Conservation (phyloP, 176 grass and related monocot species). For the Carex pumila region DNA sequence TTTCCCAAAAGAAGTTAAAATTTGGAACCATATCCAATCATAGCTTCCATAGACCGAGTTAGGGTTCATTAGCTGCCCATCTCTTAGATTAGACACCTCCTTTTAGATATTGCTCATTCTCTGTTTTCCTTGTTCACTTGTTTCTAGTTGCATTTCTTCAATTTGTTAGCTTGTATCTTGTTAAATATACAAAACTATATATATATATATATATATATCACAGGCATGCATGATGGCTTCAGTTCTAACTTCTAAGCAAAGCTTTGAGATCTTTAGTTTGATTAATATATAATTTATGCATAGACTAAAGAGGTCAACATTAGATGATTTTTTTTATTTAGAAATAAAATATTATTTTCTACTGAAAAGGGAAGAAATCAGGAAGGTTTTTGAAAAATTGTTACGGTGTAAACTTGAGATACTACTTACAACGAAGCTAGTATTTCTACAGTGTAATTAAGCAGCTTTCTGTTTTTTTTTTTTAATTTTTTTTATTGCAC, state of each 20-base stretch:
- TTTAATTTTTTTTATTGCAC: too few species aligned
- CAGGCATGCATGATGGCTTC: not conserved
- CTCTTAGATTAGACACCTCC: not conserved
- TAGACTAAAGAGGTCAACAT: not conserved
- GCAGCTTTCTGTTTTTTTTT: too few species aligned
- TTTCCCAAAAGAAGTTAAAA: conserved; percentile 22
- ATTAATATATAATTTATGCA: not conserved
- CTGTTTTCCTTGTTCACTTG: not conserved
- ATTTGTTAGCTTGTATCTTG: not conserved
- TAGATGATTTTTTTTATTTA: not conserved
- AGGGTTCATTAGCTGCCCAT: conserved; percentile 7
- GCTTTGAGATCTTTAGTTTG: not conserved
- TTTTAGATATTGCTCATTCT: not conserved
- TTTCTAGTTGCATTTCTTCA: not conserved
- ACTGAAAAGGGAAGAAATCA: too few species aligned
- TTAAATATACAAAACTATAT: not conserved
- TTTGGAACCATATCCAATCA: conserved; percentile 21
- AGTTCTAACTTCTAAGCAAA: not conserved
- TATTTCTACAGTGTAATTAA: too few species aligned
- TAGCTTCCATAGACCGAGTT: not conserved
- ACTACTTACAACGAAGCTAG: too few species aligned
- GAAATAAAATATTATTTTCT: too few species aligned
- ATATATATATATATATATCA: not conserved
- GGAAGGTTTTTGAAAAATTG: too few species aligned
- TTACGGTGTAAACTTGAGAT: too few species aligned